Evolutionary conservation across 2,329 filamentous ascomycete species (phyloP), one percentile per base, ranked within the genome.

Genomic region (Fusarium verrucosum): DNA sequence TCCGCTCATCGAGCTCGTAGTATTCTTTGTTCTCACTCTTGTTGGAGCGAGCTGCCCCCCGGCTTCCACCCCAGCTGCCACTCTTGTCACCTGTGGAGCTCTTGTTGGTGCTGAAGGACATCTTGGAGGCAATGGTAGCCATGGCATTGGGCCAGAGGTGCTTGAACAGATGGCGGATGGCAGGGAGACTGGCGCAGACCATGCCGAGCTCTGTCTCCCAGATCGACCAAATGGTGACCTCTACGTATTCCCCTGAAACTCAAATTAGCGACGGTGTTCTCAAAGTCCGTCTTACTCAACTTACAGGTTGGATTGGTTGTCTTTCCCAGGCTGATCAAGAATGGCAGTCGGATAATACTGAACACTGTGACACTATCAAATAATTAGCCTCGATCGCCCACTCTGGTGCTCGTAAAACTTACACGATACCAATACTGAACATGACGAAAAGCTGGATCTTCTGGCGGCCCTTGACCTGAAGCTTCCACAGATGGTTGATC

Each of bases 161-260:
- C 50, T 68, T 68, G 61, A 52, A 59, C 9, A 68, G 65, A 16
- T 68, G 65, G 3, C 65, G 61, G 17, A 68, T 68, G 9, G 65
- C 65, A 2, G 65, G 65, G 2, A 68, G 41, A 43, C 65, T 66
- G 10, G 65, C 65, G 8, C 65, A 68, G 4, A 68, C 50, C 61
- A 68, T 68, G 32, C 65, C 65, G 10, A 68, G 50, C 28, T 68
- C 65, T 3, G 65, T 68, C 19, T 68, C 65, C 65, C 65, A 68
- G 30, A 68, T 68, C 2, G 65, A 68, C 65, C 65, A 68, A 3
- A 68, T 68, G 1, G 65, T 68, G 4, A 68, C 65, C 11, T 68
- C 65, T 3, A 58, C 42, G 11, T 62, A 58, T 10, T 66, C 63
- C 63, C 62, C 62, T 66, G 16, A 0, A 1, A 13, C 6, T 6